phyloP scores from a whole-genome alignment of 371 early-diverging fungal genomes.

The Rhizopus arrhizus region DNA sequence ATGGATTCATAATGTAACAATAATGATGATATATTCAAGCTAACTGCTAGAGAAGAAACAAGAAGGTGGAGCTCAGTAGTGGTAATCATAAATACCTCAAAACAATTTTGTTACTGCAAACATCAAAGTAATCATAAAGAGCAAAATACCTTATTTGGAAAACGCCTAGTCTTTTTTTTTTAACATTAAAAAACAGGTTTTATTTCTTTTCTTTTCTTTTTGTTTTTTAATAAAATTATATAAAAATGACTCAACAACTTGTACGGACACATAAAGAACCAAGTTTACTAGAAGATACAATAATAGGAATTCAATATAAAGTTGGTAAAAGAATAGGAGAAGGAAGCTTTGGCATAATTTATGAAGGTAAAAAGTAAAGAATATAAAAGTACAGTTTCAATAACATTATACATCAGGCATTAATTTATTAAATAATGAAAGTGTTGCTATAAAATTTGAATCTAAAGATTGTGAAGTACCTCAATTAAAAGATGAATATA shows the following conservation, averaged over 20 bases:
- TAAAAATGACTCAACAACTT: neutral
- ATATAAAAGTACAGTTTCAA: neutral
- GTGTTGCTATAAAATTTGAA: conserved; percentile 93
- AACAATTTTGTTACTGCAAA: no score
- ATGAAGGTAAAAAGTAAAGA: conserved; percentile 3
- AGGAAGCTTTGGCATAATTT: neutral
- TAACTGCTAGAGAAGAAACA: no score
- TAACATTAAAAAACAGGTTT: no score
- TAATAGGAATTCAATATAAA: neutral
- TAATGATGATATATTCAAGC: no score
- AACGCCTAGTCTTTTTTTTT: no score
- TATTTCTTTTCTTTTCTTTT: no score
- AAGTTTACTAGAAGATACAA: neutral
- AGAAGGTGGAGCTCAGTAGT: no score
- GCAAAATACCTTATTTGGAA: neutral
- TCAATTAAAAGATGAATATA: conserved; percentile 89
- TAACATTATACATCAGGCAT: conserved; percentile 40
- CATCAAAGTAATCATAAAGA: no score
- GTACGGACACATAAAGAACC: neutral
- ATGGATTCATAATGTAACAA: no score
- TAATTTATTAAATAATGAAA: conserved; percentile 78
- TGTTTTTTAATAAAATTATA: no score
- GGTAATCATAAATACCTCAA: no score
- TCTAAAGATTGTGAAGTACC: conserved; percentile 91
- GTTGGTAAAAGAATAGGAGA: conserved; percentile 1